phyloP scores from a whole-genome alignment of 257 asterid species.

The Solanum dulcamara region DNA sequence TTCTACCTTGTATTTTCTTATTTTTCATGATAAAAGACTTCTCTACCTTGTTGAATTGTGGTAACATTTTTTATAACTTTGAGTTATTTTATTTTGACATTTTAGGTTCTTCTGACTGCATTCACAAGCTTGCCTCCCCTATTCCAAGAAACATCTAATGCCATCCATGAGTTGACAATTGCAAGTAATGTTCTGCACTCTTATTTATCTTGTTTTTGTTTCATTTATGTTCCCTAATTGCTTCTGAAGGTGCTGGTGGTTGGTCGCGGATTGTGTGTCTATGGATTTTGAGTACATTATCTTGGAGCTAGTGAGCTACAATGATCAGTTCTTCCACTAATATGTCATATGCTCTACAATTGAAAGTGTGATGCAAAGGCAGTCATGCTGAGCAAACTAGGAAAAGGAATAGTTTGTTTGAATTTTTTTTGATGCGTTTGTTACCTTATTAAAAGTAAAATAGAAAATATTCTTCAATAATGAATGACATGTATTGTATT shows the following conservation, averaged over 20 bases:
- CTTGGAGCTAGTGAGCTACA: neutral
- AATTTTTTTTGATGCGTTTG: neutral
- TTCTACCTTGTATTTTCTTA: neutral
- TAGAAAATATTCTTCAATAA: neutral
- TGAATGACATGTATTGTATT: neutral
- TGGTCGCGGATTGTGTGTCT: neutral
- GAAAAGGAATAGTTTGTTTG: neutral
- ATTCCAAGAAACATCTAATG: conserved; percentile 32
- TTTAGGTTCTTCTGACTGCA: conserved; percentile 31
- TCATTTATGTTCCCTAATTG: neutral
- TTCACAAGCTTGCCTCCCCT: conserved; percentile 47
- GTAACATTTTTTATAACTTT: neutral
- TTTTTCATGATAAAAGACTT: neutral
- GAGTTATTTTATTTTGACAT: neutral
- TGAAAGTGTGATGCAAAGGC: neutral
- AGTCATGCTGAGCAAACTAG: neutral
- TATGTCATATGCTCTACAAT: neutral
- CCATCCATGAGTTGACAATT: conserved; percentile 28
- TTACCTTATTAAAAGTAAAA: neutral
- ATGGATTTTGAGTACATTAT: neutral
- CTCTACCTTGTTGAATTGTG: neutral
- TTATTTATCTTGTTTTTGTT: neutral
- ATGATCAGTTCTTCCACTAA: neutral
- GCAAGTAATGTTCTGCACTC: conserved; percentile 30
- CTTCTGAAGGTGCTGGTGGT: neutral